These are phyloP conservation scores for Chalciporus sphaerocephalus DNA, from an alignment of 768 basidiomycete species.

Conservation along the genomic window DNA sequence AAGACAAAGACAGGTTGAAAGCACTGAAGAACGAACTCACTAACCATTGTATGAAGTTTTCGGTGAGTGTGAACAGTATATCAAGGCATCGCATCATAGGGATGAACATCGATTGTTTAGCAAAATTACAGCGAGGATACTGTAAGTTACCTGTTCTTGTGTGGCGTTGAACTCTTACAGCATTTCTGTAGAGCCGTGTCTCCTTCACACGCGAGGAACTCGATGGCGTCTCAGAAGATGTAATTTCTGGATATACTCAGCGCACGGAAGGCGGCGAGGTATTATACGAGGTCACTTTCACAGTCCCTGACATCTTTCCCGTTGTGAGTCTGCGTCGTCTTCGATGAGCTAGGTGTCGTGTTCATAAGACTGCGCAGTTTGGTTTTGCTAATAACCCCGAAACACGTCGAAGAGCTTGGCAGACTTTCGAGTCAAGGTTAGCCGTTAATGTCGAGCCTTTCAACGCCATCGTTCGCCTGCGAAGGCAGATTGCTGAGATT, in stretches of 20 bases:
- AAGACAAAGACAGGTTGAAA: conserved; percentile 51
- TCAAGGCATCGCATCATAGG: too few relatives aligned
- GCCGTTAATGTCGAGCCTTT: conserved; percentile 68
- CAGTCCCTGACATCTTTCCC: conserved; percentile 79
- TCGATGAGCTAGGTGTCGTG: background rate
- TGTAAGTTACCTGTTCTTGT: conserved; percentile 34
- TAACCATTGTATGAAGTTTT: conserved; percentile 68
- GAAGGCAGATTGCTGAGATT: conserved; percentile 62
- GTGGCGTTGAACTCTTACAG: background rate
- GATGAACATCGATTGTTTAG: too few relatives aligned
- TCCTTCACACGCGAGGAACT: conserved; percentile 72
- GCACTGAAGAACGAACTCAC: conserved; percentile 72
- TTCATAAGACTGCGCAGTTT: conserved; percentile 55
- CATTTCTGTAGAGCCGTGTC: conserved; percentile 45
- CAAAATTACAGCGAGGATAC: conserved; percentile 90
- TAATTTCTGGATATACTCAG: conserved; percentile 72
- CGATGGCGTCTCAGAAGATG: conserved; percentile 76
- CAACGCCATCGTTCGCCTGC: conserved; percentile 61
- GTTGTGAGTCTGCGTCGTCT: conserved; percentile 41
- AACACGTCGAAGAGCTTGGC: conserved; percentile 62
- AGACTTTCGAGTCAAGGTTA: conserved; percentile 66
- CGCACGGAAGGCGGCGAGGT: conserved; percentile 54
- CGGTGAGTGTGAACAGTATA: conserved; percentile 42
- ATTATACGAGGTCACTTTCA: conserved; percentile 71
- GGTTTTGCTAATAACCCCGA: conserved; percentile 71